phyloP scores from a whole-genome alignment of 306 rosid species.

The Biancaea sappan region DNA sequence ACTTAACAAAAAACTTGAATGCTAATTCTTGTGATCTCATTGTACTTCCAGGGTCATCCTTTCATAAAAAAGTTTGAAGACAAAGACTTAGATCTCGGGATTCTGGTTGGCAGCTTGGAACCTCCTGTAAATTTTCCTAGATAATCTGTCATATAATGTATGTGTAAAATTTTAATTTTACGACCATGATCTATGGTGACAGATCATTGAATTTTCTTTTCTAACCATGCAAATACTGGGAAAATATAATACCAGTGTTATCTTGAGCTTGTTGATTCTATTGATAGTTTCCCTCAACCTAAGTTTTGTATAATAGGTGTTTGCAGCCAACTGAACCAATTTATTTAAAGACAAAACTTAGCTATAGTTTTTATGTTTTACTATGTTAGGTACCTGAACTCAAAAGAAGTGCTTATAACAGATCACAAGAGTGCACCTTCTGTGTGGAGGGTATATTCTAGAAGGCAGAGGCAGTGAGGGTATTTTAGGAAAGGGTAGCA shows the following conservation, averaged over 20 bases:
- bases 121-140: slow-evolving; percentile 86
- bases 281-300: slow-evolving; percentile 23
- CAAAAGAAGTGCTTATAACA: no score
- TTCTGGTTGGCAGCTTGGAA: slow-evolving; percentile 87
- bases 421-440: no score
- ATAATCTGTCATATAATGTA: slow-evolving; percentile 41
- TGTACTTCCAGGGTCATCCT: slow-evolving; percentile 74
- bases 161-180: slow-evolving; percentile 43
- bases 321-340: slow-evolving; percentile 30
- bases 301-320: slow-evolving; percentile 37
- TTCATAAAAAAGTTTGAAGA: slow-evolving; percentile 97
- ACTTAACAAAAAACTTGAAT: slow-evolving; percentile 1
- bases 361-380: no score
- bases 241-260: slow-evolving; percentile 21
- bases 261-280: slow-evolving; percentile 28
- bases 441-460: no score
- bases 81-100: slow-evolving; percentile 90
- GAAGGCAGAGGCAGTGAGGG: no score
- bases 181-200: slow-evolving; percentile 33
- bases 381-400: no score
- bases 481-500: no score
- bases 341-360: no score
- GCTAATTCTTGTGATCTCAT: slow-evolving; percentile 22
- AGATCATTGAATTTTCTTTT: slow-evolving; percentile 36
- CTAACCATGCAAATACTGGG: slow-evolving; percentile 29